Evolutionary conservation across 148 eudicot species (phyloP), one percentile per base, ranked within the genome.

Genomic region (Mesembryanthemum crystallinum): DNA sequence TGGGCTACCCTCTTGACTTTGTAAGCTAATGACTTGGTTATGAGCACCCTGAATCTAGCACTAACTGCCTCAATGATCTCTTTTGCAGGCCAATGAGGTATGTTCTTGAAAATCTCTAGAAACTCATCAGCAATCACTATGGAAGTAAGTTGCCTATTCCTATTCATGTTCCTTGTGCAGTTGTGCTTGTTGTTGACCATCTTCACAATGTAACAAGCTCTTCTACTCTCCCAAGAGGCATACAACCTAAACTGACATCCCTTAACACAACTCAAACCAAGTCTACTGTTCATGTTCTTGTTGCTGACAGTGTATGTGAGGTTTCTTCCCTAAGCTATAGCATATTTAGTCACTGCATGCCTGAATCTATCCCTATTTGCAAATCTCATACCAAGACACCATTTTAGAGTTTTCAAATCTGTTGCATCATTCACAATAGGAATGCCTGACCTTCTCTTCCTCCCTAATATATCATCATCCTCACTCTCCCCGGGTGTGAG

Each of bases 141-240:
- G 0, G 60, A 15, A 7, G 28, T 69, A 5, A 51, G 14, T 1
- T 52, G 35, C 7, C 33, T 43, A 45, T 68, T 68, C 9, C 18
- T 68, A 1, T 45, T 47, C 72, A 68, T 43, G 23, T 68, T 25
- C n/a, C 35, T 68, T 2, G 39, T 35, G 6, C 39, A 35, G 3
- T 3, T 35, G 39, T 35, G 39, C 39, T 6, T 35, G 6, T 35
- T 35, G 7, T 21, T 7, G 1, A 67, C 13, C 8, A 3, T 37
- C 18, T 67, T 67, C 1, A 67, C 51, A 24, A 67, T 51, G n/a
- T 20, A 67, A 39, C 52, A 67, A 42, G 52, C 70, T 28, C 70
- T 67, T 23, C 23, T 65, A 5, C 13, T 23, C n/a, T 65, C 69
- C 69, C 69, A 65, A 2, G 49, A 65, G 33, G 70, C 28, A 4